These are phyloP conservation scores for Arachis monticola DNA, from an alignment of 331 rosid genomes.

Conservation along the genomic window DNA sequence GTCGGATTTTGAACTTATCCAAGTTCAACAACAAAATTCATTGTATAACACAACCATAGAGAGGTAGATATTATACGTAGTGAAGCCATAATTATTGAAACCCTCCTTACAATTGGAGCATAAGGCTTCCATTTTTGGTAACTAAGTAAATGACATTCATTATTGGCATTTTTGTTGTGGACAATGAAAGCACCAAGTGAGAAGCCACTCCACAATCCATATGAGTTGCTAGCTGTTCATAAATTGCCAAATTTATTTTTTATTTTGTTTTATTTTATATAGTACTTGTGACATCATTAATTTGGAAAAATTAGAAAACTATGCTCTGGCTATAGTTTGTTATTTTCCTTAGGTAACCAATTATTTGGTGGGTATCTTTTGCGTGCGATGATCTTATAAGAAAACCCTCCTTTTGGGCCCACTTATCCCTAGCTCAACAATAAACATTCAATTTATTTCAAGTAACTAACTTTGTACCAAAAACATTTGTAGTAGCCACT, in stretches of 20 bases:
- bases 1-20: too few species aligned
- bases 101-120: background rate
- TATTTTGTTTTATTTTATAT: background rate
- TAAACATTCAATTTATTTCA: conserved; percentile 28
- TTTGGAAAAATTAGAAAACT: conserved; percentile 6
- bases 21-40: too few species aligned
- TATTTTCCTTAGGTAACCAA: conserved; percentile 1
- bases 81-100: conserved; percentile 1
- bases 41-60: background rate
- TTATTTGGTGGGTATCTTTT: conserved; percentile 43
- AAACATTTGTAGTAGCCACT: background rate
- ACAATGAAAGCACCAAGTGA: conserved; percentile 22
- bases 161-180: conserved; percentile 36
- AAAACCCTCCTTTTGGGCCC: conserved; percentile 44
- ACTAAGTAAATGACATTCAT: conserved; percentile 18
- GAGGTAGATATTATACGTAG: background rate
- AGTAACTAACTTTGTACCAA: conserved; percentile 3
- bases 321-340: background rate
- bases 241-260: background rate
- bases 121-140: conserved; percentile 10
- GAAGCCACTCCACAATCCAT: conserved; percentile 8
- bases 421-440: conserved; percentile 21
- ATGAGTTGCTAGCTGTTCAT: conserved; percentile 31
- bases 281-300: conserved; percentile 34
- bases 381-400: conserved; percentile 50